These are phyloP conservation scores for Didymellaceae sp. DNA, from an alignment of 2,329 filamentous ascomycete genomes.

Conservation along the genomic window DNA sequence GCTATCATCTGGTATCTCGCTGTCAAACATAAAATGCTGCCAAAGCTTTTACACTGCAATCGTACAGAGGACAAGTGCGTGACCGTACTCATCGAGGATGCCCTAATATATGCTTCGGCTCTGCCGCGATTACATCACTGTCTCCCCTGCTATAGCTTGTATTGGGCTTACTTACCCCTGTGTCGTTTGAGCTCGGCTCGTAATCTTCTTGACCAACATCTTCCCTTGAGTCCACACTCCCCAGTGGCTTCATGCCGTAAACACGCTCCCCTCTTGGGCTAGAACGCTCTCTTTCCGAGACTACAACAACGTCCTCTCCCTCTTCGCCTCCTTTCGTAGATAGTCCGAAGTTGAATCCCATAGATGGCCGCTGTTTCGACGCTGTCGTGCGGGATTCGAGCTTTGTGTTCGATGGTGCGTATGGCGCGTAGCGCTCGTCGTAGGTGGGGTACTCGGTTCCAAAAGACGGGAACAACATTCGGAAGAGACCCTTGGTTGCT, in stretches of 20 bases:
- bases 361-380: constrained; percentile 5
- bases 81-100: background rate
- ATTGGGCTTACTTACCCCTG: constrained; percentile 21
- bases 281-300: constrained; percentile 9
- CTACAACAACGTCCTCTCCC: constrained; percentile 16
- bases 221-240: constrained; percentile 26
- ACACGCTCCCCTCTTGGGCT: constrained; percentile 10
- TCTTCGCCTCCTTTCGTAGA: constrained; percentile 14
- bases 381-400: constrained; percentile 12
- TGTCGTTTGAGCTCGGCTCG: constrained; percentile 1
- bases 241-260: constrained; percentile 26
- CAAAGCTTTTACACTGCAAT: background rate
- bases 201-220: constrained; percentile 9
- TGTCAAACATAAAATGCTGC: background rate
- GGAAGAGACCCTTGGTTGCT: constrained; percentile 57
- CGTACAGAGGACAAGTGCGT: background rate
- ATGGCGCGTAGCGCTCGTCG: constrained; percentile 17
- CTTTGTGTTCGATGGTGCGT: constrained; percentile 13
- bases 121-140: constrained; percentile 13
- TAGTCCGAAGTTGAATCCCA: constrained; percentile 22
- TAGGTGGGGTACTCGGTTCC: constrained; percentile 25
- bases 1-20: constrained; percentile 4
- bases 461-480: constrained; percentile 43
- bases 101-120: constrained; percentile 23
- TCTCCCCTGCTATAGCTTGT: constrained; percentile 23